Evolutionary conservation across 306 rosid species (phyloP), one percentile per base, ranked within the genome.

Genomic region (Argentina anserina): DNA sequence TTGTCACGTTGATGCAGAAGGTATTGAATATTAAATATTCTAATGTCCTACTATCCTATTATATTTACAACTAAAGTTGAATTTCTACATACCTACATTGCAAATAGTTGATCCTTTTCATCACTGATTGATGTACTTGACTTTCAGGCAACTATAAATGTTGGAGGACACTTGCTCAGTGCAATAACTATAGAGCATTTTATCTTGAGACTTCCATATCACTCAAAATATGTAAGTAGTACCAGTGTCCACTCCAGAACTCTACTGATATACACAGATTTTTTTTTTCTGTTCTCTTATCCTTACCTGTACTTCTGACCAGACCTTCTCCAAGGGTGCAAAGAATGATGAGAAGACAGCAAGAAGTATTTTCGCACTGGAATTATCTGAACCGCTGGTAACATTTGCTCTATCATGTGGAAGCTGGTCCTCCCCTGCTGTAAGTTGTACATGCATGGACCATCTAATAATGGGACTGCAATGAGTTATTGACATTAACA

Each of bases 341-440:
- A 94, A 87, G 73, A 84, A 74, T 75, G 90, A 85, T 56, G 89
- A 87, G 85, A 88, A 86, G 87, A 79, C 85, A 33, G 84, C 86
- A 53, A 91, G 93, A 84, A 89, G 91, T 81, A 78, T 76, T 56
- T 89, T 79, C 58, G 91, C 90, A 41, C 69, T 94, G 81, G 99
- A 94, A 84, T 65, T 94, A 66, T 88, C 99, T n/a, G 99, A 94
- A 78, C 97, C 99, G 5, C 78, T 94, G 64, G 96, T 94, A 33
- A 94, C 99, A 66, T 94, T 88, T 76, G 99, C 99, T 42, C 91
- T 94, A 43, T 94, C 96, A 70, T 83, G 93, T 84, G 99, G 99
- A 78, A 94, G 97, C 75, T 91, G 96, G 97, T 94, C 99, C 69
- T 94, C 99, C 76, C 99, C 99, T 43, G 91, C 91, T 70, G 99